phyloP scores from a whole-genome alignment of 2,329 filamentous ascomycete species.

The Colletotrichum sp. region DNA sequence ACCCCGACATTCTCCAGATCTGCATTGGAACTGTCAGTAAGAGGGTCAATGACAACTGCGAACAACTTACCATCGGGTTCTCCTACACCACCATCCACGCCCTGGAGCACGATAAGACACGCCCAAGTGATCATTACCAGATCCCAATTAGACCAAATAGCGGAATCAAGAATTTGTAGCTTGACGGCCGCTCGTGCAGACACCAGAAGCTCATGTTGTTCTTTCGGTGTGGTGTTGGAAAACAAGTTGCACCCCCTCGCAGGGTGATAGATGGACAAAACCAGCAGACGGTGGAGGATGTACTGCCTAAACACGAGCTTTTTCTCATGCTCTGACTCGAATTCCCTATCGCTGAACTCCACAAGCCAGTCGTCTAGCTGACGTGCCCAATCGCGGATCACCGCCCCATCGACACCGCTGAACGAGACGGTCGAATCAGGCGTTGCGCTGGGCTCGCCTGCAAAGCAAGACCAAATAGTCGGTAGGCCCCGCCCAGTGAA shows the following conservation, averaged over 20 bases:
- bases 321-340: conserved; percentile 37
- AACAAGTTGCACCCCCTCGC: conserved; percentile 44
- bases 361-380: conserved; percentile 47
- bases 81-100: conserved; percentile 42
- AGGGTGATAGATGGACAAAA: conserved; percentile 48
- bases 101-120: conserved; percentile 47
- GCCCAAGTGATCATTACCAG: conserved; percentile 50
- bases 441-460: conserved; percentile 1
- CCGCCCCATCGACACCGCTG: conserved; percentile 42
- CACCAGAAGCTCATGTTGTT: conserved; percentile 45
- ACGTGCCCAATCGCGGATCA: conserved; percentile 47
- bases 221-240: conserved; percentile 39
- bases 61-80: conserved; percentile 42
- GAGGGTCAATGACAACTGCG: no score
- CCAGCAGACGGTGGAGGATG: conserved; percentile 44
- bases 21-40: no score
- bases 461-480: conserved; percentile 47
- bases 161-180: conserved; percentile 42
- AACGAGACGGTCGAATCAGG: conserved; percentile 32
- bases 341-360: conserved; percentile 36
- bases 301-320: conserved; percentile 45
- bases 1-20: conserved; percentile 30
- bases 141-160: conserved; percentile 50
- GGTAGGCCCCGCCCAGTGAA: conserved; percentile 46
- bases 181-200: conserved; percentile 45